phyloP scores from a whole-genome alignment of 345 rosid genomes.

The Theobroma cacao region DNA sequence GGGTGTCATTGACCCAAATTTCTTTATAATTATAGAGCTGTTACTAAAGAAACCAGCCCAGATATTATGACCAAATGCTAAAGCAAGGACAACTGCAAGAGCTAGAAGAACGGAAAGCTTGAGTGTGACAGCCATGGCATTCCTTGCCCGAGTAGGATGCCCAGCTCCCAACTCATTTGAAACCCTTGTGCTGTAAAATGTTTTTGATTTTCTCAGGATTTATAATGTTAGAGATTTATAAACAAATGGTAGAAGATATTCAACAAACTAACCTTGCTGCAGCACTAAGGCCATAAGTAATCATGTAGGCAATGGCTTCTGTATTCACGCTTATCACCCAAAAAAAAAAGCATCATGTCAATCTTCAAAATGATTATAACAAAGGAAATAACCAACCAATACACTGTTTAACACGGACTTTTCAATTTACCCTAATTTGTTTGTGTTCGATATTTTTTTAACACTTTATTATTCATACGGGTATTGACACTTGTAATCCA shows the following conservation, averaged over 20 bases:
- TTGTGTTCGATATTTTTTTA: too few species aligned
- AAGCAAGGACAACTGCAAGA: conserved; percentile 32
- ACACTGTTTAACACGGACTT: too few species aligned
- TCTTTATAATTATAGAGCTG: conserved; percentile 31
- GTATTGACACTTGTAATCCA: not conserved
- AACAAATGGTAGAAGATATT: not conserved
- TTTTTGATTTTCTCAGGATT: not conserved
- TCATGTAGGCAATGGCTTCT: conserved; percentile 65
- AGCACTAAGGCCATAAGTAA: conserved; percentile 72
- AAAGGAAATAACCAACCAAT: too few species aligned
- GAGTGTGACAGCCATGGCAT: conserved; percentile 46
- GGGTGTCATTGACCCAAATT: conserved; percentile 55
- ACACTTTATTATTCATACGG: too few species aligned
- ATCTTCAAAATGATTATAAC: not conserved
- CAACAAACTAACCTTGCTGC: conserved; percentile 61
- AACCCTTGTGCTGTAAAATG: conserved; percentile 65
- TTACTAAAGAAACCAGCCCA: conserved; percentile 70
- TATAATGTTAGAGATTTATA: not conserved
- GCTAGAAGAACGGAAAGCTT: conserved; percentile 57
- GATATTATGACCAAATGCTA: conserved; percentile 49
- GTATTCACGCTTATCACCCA: conserved; percentile 49
- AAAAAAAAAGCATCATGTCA: not conserved
- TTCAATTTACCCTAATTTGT: too few species aligned
- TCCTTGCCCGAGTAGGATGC: conserved; percentile 42
- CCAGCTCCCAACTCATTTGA: conserved; percentile 81